Base-by-base conservation (phyloP, 148 eudicot genomes). In the Cornus kousa region DNA sequence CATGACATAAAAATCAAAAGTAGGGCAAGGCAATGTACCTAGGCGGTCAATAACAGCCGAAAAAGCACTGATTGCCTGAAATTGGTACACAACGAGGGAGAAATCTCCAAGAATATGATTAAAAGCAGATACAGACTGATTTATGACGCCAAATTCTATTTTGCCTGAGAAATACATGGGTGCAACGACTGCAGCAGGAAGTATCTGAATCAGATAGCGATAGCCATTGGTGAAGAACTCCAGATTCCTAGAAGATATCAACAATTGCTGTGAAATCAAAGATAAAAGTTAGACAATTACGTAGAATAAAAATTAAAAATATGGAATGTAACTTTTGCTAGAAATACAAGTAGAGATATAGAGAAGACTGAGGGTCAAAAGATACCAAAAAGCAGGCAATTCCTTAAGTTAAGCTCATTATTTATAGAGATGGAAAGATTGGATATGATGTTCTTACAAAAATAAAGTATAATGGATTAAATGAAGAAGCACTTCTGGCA, bases 211-310 rank as follows among this genome's bases (percentile, higher is more conserved):
- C 76, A 95, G 84, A 82, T 95, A 95, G 70, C 99, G 97, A 78
- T 95, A 95, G 48, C 99, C 99, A 83, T 69, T 93, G 88, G 99
- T 95, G 94, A 95, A 95, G 93, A 95, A 95, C 60, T 95, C 99
- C 82, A 95, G 85, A 84, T 95, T 95, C 88, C 99, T 89, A 71
- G 98, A 95, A 79, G 97, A 85, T 82, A 93, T 83, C 95, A 95
- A 83, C 80, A 95, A 79, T 77, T 89, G 85, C 99, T 95, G 97
- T 85, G 87, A 83, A 79, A 78, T 17, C 75, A 80, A 75, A 78
- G 48, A 77, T 32, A 70, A 76, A 75, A 71, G 39, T 77, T 71
- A 46, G 62, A 12, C 22, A 74, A 31, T 50, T 50, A 59, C 48
- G 1, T 43, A 43, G 8, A 43, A 43, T 43, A 3, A 6, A 43